phyloP scores from a whole-genome alignment of 129 eudicot species.

The Ambrosia artemisiifolia region DNA sequence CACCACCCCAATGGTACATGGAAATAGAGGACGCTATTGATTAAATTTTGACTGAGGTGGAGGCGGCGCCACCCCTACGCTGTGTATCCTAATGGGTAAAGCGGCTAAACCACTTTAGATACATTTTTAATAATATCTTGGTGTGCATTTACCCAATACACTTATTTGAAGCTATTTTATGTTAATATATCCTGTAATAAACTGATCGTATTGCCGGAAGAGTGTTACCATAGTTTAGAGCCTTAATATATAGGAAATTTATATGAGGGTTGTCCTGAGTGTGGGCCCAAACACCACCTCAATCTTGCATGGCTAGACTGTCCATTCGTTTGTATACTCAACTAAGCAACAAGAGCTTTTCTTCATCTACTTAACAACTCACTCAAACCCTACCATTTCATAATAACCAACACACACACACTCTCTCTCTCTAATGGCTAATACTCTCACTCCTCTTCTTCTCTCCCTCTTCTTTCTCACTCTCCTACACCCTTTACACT shows the following conservation, averaged over 20 bases:
- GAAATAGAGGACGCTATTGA: too few relatives aligned
- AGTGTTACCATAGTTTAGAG: too few relatives aligned
- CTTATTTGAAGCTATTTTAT: too few relatives aligned
- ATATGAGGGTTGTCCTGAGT: neutral
- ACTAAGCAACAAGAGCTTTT: conserved; percentile 24
- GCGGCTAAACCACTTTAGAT: too few relatives aligned
- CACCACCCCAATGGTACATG: too few relatives aligned
- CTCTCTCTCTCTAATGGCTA: conserved; percentile 20
- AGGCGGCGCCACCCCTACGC: too few relatives aligned
- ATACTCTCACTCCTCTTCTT: neutral
- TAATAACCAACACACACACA: neutral
- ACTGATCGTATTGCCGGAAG: too few relatives aligned
- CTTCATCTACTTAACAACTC: conserved; percentile 37
- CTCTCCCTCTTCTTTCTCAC: conserved; percentile 23
- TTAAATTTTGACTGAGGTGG: too few relatives aligned
- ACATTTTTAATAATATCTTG: too few relatives aligned
- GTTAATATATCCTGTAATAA: too few relatives aligned
- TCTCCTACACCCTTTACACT: conserved; percentile 33
- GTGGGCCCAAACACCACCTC: conserved; percentile 30
- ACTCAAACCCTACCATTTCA: conserved; percentile 3
- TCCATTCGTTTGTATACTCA: conserved; percentile 24
- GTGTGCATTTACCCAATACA: too few relatives aligned
- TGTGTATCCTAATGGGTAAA: too few relatives aligned
- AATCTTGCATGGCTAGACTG: conserved; percentile 39
- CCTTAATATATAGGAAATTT: neutral